Conservation (phyloP, 2,329 filamentous ascomycete genomes). For the Monilinia aucupariae region DNA sequence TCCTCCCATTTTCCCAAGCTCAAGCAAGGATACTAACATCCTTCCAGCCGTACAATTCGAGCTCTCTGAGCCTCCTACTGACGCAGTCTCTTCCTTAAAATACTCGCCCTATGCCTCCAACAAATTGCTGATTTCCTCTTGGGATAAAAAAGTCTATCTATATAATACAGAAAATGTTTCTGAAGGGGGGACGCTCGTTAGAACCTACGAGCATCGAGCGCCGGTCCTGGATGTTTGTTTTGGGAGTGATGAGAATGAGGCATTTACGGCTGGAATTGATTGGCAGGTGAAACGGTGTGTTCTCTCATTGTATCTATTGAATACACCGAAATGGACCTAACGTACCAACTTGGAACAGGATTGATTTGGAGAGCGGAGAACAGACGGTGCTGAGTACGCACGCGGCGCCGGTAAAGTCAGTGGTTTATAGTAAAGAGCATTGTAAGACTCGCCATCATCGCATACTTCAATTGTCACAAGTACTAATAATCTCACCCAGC, state of each 20-base stretch:
- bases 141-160: constrained; percentile 87
- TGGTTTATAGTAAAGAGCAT: constrained; percentile 74
- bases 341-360: constrained; percentile 38
- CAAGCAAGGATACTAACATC: constrained; percentile 8
- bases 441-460: constrained; percentile 40
- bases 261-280: constrained; percentile 83
- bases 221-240: constrained; percentile 92
- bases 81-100: constrained; percentile 79
- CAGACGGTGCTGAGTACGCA: constrained; percentile 76
- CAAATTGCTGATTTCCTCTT: constrained; percentile 83
- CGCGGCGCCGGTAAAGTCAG: constrained; percentile 69
- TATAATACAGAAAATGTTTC: constrained; percentile 63
- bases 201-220: constrained; percentile 73
- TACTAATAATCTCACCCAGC: constrained; percentile 37
- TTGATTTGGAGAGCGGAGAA: constrained; percentile 67
- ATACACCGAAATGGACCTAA: not conserved
- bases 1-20: constrained; percentile 7
- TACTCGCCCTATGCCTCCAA: constrained; percentile 75
- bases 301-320: not conserved
- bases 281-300: constrained; percentile 71
- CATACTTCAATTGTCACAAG: constrained; percentile 12
- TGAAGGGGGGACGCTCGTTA: constrained; percentile 55
- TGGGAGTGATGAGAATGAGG: constrained; percentile 72
- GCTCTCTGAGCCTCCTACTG: constrained; percentile 72
- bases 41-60: constrained; percentile 67